Percentiles rank a stretch among this genome's conserved stretches.
Conservation (phyloP, 202 grass and related monocot species). For the Panicum hallii region DNA sequence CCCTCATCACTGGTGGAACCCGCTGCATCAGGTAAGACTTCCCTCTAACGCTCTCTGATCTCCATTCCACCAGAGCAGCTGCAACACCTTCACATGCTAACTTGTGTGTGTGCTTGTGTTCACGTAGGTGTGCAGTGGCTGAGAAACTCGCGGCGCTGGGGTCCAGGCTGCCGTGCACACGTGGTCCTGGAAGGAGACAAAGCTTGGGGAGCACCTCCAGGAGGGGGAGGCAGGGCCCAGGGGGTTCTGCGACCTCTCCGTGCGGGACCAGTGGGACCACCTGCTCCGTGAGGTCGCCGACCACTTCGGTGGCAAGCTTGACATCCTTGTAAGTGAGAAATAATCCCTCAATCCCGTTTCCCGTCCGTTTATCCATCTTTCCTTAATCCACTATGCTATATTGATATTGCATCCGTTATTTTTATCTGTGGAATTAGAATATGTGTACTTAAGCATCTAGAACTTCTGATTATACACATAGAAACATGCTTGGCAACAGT, state of each 20-base stretch:
- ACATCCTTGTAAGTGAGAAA: constrained; percentile 67
- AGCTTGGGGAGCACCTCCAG: constrained; percentile 59
- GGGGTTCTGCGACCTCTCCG: constrained; percentile 54
- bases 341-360: not conserved
- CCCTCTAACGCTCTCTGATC: not conserved
- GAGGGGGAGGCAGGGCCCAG: constrained; percentile 44
- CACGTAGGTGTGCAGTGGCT: constrained; percentile 51
- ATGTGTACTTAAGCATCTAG: not conserved
- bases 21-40: constrained; percentile 62
- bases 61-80: not conserved
- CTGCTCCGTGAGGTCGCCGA: constrained; percentile 53
- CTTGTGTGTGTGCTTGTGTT: not conserved
- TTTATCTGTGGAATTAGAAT: not conserved
- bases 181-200: constrained; percentile 70
- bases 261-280: constrained; percentile 57
- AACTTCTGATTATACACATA: not conserved
- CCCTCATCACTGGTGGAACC: constrained; percentile 74
- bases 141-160: constrained; percentile 61
- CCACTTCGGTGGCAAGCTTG: constrained; percentile 62
- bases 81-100: not conserved
- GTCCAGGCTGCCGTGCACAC: constrained; percentile 59
- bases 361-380: not conserved
- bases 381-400: not conserved
- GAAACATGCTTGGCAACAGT: not conserved
- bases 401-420: not conserved